phyloP scores from a whole-genome alignment of 176 grass and related monocot genomes.

The Bonia amplexicaulis region DNA sequence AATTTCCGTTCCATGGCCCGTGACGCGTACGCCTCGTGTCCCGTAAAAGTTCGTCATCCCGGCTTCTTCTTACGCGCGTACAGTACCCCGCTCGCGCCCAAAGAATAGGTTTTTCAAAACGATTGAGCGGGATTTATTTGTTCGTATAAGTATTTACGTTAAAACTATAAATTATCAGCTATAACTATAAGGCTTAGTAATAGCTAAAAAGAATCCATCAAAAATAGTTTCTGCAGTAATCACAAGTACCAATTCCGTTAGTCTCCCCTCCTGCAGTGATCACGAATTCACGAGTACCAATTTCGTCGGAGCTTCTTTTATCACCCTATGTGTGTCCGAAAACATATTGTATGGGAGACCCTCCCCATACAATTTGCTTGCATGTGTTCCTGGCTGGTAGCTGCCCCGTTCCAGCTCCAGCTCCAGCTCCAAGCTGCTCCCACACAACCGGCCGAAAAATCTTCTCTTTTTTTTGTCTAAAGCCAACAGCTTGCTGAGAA shows the following conservation, averaged over 20 bases:
- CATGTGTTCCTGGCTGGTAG: not conserved
- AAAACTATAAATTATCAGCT: too few species aligned
- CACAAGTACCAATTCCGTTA: too few species aligned
- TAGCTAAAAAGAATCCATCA: too few species aligned
- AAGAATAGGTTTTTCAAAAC: not conserved
- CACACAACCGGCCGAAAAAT: not conserved
- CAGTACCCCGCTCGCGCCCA: not conserved
- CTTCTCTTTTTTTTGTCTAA: not conserved
- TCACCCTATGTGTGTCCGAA: not conserved
- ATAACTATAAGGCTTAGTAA: too few species aligned
- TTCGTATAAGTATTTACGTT: too few species aligned
- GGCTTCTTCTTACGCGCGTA: not conserved
- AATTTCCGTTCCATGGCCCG: not conserved
- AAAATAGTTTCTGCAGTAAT: too few species aligned
- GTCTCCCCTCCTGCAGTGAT: not conserved
- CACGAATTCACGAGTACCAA: not conserved
- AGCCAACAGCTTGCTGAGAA: not conserved
- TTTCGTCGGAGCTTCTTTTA: not conserved
- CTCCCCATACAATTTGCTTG: too few species aligned
- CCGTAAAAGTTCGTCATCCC: not conserved
- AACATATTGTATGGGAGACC: too few species aligned
- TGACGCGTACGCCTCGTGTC: not conserved
- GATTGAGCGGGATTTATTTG: too few species aligned
- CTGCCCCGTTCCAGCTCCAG: not conserved
- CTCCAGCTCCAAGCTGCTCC: not conserved